Percentiles rank a stretch among this genome's conserved stretches.
Conservation (phyloP, 179 eudicot genomes). For the Heliamphora pulchella region DNA sequence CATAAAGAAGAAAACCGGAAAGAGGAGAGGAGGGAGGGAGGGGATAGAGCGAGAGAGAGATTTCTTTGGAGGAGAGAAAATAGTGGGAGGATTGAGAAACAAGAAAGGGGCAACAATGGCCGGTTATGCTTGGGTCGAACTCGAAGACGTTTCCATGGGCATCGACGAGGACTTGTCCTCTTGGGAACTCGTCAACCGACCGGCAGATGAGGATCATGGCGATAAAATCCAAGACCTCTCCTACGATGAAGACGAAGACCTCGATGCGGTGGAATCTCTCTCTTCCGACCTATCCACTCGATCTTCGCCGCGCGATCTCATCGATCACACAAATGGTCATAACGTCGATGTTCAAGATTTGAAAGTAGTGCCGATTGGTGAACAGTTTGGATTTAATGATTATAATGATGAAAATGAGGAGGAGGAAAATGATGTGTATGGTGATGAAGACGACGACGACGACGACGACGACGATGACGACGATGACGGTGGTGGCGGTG, state of each 20-base stretch:
- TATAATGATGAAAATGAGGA: slow-evolving; percentile 8
- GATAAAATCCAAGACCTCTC: slow-evolving; percentile 14
- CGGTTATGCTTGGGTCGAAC: slow-evolving; percentile 12
- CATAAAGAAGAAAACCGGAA: too few species aligned
- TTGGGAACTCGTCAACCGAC: slow-evolving; percentile 28
- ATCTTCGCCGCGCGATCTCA: neutral
- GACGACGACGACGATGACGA: slow-evolving; percentile 23
- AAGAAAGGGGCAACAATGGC: slow-evolving; percentile 9
- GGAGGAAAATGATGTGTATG: slow-evolving; percentile 1
- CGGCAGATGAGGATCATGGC: slow-evolving; percentile 13
- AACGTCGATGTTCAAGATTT: too few species aligned
- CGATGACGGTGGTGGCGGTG: slow-evolving; percentile 20
- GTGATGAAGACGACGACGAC: slow-evolving; percentile 19
- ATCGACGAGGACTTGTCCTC: slow-evolving; percentile 21
- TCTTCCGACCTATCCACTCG: slow-evolving; percentile 4
- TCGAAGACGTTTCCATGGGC: neutral
- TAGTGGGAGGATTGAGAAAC: neutral
- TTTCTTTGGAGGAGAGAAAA: neutral
- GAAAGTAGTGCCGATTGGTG: neutral
- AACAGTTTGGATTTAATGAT: neutral
- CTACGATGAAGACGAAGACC: slow-evolving; percentile 14
- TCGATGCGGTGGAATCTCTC: neutral
- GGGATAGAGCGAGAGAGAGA: too few species aligned
- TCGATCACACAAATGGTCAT: neutral
- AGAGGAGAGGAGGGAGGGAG: too few species aligned